phyloP scores from a whole-genome alignment of 768 basidiomycete species.

The Thelephora ganbajun region DNA sequence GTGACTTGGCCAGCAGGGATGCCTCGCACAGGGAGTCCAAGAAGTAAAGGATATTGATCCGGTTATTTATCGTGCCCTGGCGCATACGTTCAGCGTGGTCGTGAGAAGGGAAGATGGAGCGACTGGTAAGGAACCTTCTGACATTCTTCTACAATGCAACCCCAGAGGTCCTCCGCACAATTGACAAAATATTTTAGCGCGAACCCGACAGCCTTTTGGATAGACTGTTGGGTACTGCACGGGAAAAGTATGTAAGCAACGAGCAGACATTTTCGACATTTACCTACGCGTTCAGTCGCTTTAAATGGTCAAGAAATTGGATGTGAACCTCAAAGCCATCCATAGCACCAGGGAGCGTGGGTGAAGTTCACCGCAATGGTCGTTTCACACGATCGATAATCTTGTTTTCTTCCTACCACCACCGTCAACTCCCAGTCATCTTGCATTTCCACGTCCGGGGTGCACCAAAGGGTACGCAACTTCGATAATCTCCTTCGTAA shows the following conservation, averaged over 20 bases:
- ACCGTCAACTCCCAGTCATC: too few species aligned
- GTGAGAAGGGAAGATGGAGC: neutral
- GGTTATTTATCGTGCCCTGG: slow-evolving; percentile 66
- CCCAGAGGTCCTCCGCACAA: slow-evolving; percentile 90
- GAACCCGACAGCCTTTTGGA: slow-evolving; percentile 76
- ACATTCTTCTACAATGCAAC: slow-evolving; percentile 83
- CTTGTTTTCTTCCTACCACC: too few species aligned
- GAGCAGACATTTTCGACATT: neutral
- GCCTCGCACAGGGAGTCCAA: slow-evolving; percentile 80
- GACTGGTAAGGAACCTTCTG: slow-evolving; percentile 45
- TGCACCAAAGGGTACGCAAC: too few species aligned
- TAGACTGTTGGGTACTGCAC: slow-evolving; percentile 68
- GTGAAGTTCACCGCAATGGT: neutral
- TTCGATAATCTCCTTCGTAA: too few species aligned
- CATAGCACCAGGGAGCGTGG: slow-evolving; percentile 19
- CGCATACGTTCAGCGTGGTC: neutral
- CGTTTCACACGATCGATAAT: too few species aligned
- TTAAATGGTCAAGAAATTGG: slow-evolving; percentile 51
- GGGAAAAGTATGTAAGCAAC: slow-evolving; percentile 14
- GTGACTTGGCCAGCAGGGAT: slow-evolving; percentile 53
- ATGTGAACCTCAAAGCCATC: slow-evolving; percentile 65
- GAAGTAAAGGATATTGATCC: slow-evolving; percentile 90
- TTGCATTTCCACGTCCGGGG: too few species aligned
- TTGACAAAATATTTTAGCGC: slow-evolving; percentile 73
- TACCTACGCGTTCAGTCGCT: slow-evolving; percentile 53